These are phyloP conservation scores for Rhexocercosporidium sp. DNA, from an alignment of 2,329 filamentous ascomycete species.

Conservation along the genomic window DNA sequence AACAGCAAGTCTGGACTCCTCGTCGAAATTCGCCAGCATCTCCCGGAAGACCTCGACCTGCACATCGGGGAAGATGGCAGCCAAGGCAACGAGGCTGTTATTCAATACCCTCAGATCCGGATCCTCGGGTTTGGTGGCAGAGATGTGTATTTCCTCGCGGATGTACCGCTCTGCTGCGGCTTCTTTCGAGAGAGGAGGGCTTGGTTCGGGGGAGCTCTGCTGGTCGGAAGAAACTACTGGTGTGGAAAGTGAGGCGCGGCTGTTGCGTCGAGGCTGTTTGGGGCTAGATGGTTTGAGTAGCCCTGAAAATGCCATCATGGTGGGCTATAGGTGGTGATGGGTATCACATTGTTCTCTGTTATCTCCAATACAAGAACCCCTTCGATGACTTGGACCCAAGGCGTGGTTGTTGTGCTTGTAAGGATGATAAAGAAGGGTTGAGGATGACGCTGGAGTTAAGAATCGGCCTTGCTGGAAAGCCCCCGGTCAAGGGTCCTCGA, in stretches of 20 bases:
- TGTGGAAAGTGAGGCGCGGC: conserved; percentile 32
- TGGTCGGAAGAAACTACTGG: conserved; percentile 42
- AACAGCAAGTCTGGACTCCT: conserved; percentile 76
- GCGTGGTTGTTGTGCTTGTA: conserved; percentile 7
- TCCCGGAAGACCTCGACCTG: conserved; percentile 83
- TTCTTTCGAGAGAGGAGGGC: conserved; percentile 12
- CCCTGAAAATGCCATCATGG: conserved; percentile 55
- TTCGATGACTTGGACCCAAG: neutral
- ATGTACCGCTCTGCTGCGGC: conserved; percentile 50
- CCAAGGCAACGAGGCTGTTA: conserved; percentile 68
- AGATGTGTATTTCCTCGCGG: conserved; percentile 60
- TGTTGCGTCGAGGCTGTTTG: conserved; percentile 31
- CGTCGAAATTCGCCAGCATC: conserved; percentile 76
- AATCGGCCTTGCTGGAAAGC: neutral
- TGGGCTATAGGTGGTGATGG: conserved; percentile 34
- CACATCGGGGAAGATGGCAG: conserved; percentile 78
- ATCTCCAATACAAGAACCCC: neutral
- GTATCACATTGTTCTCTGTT: conserved; percentile 33
- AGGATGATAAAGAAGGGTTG: neutral
- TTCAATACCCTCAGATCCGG: conserved; percentile 74
- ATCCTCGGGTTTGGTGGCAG: conserved; percentile 53
- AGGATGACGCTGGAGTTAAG: neutral
- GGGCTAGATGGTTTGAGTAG: conserved; percentile 50
- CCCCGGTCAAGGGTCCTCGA: neutral
- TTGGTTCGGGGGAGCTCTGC: conserved; percentile 39